Evolutionary conservation across 225 moss, liverwort and hornwort genomes (phyloP), one percentile per base, ranked within the genome.

Genomic region (Marchantia paleacea): DNA sequence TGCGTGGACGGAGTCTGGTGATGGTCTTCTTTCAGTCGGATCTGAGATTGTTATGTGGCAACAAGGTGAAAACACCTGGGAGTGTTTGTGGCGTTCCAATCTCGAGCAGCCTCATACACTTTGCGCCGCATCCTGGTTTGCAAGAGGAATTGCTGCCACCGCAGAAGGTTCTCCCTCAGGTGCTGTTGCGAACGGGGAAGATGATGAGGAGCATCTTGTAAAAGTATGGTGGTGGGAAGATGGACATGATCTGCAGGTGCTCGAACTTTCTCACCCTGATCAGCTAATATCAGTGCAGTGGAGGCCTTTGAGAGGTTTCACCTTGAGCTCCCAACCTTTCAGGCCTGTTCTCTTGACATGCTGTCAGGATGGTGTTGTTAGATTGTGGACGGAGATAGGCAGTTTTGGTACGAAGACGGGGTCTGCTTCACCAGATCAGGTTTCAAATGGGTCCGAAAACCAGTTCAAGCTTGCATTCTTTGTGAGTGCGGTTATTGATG

Each of bases 1-100:
- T 84, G 84, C 93, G 63, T 99, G 97, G 97, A 95, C 92, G 77
- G 92, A 94, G 81, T 94, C 95, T 65, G 97, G 97, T 69, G 95
- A 99, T 85, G 97, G 97, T 63, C 83, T 99, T 67, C 82, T 95
- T 60, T 90, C 93, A 75, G 91, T 92, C 55, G 97, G 97, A 71
- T 83, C 86, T 68, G 89, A 91, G 84, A 82, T 99, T 69, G 83
- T 86, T 25, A 94, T 99, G 95, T 99, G 97, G 97, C 85, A 88
- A 81, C 85, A 88, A 79, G 80, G 55, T 62, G 85, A 84, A 79
- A 64, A 80, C 63, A 73, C 78, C 7, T 99, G 94, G 85, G 85
- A 81, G 48, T 82, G 88, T 79, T 84, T 95, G 76, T 99, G 97
- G 97, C 86, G 91, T 78, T 90, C 90, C 48, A 89, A 86, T 64